A percentile compares a stretch with the other conserved stretches of the same genome.
phyloP scores from a whole-genome alignment of 169 alveolate genomes.

The Besnoitia besnoiti region DNA sequence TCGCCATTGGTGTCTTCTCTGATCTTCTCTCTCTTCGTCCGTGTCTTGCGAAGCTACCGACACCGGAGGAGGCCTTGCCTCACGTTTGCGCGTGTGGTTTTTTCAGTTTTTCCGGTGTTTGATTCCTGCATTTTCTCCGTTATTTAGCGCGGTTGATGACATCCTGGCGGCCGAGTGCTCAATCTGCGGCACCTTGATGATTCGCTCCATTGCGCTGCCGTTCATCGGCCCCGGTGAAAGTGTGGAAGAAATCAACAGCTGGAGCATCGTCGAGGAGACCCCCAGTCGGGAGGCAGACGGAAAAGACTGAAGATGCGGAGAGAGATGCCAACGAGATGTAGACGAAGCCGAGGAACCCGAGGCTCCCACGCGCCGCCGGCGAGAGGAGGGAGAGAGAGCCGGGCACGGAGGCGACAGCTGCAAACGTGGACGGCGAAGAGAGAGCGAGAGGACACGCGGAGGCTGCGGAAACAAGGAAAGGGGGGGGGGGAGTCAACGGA shows the following conservation, averaged over 20 bases:
- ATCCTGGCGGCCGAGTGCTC: slow-evolving; percentile 44
- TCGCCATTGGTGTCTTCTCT: too few species aligned
- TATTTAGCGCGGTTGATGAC: slow-evolving; percentile 5
- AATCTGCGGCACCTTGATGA: slow-evolving; percentile 32
- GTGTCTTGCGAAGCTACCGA: too few species aligned
- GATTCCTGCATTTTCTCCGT: not conserved
- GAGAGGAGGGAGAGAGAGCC: not conserved
- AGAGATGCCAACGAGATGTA: not conserved
- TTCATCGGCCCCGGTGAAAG: not conserved
- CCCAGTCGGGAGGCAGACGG: slow-evolving; percentile 26
- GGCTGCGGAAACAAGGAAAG: too few species aligned
- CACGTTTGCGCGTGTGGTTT: too few species aligned
- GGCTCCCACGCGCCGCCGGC: too few species aligned
- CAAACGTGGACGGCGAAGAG: not conserved
- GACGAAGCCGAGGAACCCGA: too few species aligned
- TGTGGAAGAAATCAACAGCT: not conserved
- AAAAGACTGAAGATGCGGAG: slow-evolving; percentile 20
- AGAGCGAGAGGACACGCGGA: too few species aligned
- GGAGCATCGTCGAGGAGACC: slow-evolving; percentile 42
- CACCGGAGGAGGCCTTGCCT: too few species aligned
- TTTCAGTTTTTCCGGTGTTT: not conserved
- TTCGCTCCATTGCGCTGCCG: not conserved
- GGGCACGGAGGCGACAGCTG: not conserved
- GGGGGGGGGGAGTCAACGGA: too few species aligned
- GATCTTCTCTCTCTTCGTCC: too few species aligned